A percentile compares a stretch with the other conserved stretches of the same genome.
Evolutionary conservation across 148 eudicot species (phyloP).

Genomic region (Silene conica): DNA sequence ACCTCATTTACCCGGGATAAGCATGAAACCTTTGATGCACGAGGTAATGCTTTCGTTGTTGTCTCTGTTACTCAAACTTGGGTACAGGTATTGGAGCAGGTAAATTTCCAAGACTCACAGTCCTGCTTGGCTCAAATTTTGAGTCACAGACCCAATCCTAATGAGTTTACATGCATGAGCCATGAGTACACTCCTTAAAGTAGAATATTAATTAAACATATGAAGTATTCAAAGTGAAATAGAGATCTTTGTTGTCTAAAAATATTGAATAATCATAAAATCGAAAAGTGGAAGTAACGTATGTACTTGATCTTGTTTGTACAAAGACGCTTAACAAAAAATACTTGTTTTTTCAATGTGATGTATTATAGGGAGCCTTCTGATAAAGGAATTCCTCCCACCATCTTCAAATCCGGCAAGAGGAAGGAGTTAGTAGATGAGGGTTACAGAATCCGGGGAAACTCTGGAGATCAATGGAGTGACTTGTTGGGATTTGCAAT

Average conservation of each 20-base stretch:
- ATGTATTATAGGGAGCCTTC: constrained; percentile 39
- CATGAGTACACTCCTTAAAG: neutral
- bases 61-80: neutral
- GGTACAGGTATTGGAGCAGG: neutral
- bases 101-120: neutral
- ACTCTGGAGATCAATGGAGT: constrained; percentile 95
- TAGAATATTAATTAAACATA: neutral
- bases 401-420: constrained; percentile 69
- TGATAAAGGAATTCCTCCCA: constrained; percentile 51
- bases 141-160: too few species aligned
- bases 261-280: neutral
- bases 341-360: too few species aligned
- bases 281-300: neutral
- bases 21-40: neutral
- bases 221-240: neutral
- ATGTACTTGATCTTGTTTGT: neutral
- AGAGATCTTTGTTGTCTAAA: neutral
- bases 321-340: neutral
- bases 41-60: neutral
- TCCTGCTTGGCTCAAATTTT: neutral
- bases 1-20: neutral
- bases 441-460: constrained; percentile 69
- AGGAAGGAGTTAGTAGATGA: constrained; percentile 55
- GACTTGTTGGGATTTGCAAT: constrained; percentile 70
- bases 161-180: neutral